These are phyloP conservation scores for Chytridiales sp. DNA, from an alignment of 371 early-diverging fungal species.

Conservation along the genomic window DNA sequence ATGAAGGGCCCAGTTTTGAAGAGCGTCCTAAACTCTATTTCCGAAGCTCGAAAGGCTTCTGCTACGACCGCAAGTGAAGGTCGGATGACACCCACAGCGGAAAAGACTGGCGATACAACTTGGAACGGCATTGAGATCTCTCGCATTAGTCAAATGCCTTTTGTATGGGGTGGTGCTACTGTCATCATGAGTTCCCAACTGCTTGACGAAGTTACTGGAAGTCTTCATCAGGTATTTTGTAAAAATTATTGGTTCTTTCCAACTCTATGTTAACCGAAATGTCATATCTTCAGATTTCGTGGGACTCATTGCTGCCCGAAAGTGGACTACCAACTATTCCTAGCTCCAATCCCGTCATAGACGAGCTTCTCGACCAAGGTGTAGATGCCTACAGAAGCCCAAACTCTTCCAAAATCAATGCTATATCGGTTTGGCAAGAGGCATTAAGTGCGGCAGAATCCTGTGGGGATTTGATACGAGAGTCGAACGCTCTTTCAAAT, in stretches of 20 bases:
- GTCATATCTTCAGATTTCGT: too few species aligned
- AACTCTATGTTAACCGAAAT: neutral
- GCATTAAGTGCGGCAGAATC: conserved; percentile 29
- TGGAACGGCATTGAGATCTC: too few species aligned
- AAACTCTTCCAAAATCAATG: too few species aligned
- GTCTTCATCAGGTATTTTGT: neutral
- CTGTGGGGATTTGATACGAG: conserved; percentile 32
- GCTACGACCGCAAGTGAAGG: too few species aligned
- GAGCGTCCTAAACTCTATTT: too few species aligned
- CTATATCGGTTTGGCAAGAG: conserved; percentile 35
- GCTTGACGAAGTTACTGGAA: conserved; percentile 1
- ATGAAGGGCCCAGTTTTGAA: too few species aligned
- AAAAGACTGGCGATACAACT: too few species aligned
- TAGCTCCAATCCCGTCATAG: neutral
- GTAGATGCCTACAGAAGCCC: neutral
- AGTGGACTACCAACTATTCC: too few species aligned
- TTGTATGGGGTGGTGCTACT: conserved; percentile 2
- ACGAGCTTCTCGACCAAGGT: neutral
- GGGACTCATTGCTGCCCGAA: too few species aligned
- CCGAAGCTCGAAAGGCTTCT: too few species aligned
- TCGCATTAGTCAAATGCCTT: too few species aligned
- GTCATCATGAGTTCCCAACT: conserved; percentile 6
- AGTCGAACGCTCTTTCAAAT: conserved; percentile 39
- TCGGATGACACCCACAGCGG: too few species aligned
- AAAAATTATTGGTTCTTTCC: neutral